Percentiles rank a stretch among this genome's conserved stretches.
phyloP scores from a whole-genome alignment of 495 filamentous ascomycete species.

The Bathelium albidoporum region DNA sequence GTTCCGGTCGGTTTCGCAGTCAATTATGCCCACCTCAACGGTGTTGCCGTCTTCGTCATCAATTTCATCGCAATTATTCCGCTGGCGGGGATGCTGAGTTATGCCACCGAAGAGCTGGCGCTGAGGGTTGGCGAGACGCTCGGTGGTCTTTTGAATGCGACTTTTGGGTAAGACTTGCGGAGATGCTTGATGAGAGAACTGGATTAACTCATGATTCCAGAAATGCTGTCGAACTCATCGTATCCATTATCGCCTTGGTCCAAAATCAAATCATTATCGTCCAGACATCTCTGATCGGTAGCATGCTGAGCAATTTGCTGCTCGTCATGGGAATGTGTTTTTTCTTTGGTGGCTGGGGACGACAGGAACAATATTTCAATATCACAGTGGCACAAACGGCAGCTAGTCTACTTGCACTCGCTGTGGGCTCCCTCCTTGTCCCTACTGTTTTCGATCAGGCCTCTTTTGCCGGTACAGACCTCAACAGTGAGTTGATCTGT shows the following conservation, averaged over 20 bases:
- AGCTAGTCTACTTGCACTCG: constrained; percentile 67
- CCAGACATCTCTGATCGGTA: constrained; percentile 83
- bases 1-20: constrained; percentile 70
- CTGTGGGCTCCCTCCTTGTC: constrained; percentile 72
- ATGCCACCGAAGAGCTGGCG: constrained; percentile 36
- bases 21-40: constrained; percentile 48
- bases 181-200: not conserved
- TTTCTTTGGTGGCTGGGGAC: constrained; percentile 73
- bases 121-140: constrained; percentile 59
- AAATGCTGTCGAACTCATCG: constrained; percentile 88
- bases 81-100: constrained; percentile 32
- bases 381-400: constrained; percentile 88
- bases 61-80: constrained; percentile 81
- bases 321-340: constrained; percentile 92
- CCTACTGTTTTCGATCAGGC: constrained; percentile 67
- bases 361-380: constrained; percentile 83
- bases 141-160: constrained; percentile 78
- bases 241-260: constrained; percentile 62
- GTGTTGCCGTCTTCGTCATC: constrained; percentile 62
- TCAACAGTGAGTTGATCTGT: not conserved
- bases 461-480: constrained; percentile 2
- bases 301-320: constrained; percentile 83
- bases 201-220: constrained; percentile 31
- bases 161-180: constrained; percentile 56
- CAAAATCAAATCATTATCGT: constrained; percentile 73